These are phyloP conservation scores for Cicer judaicum DNA, from an alignment of 306 rosid species.

Conservation along the genomic window DNA sequence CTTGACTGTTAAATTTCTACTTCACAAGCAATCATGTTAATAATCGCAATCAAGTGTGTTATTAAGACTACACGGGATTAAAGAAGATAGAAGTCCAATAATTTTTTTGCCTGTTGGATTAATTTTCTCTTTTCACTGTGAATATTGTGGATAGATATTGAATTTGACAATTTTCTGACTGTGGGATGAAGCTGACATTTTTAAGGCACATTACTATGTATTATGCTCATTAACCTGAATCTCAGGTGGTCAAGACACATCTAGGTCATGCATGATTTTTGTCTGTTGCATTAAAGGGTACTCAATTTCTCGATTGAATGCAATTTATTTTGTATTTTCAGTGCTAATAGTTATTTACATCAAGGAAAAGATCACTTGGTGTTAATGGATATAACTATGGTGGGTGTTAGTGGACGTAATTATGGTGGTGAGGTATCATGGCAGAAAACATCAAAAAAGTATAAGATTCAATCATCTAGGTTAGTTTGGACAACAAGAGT, in stretches of 20 bases:
- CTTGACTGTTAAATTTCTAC: constrained; percentile 34
- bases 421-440: constrained; percentile 14
- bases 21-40: constrained; percentile 29
- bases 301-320: background rate
- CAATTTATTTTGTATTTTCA: constrained; percentile 16
- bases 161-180: constrained; percentile 12
- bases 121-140: background rate
- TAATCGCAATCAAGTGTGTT: constrained; percentile 18
- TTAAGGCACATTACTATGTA: background rate
- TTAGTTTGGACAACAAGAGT: constrained; percentile 4
- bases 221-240: constrained; percentile 11
- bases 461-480: constrained; percentile 23
- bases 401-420: constrained; percentile 14
- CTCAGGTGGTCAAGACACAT: constrained; percentile 1
- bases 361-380: constrained; percentile 27
- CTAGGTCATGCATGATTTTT: constrained; percentile 3
- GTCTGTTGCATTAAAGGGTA: constrained; percentile 1
- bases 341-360: background rate
- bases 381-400: constrained; percentile 9
- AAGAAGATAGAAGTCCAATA: constrained; percentile 25
- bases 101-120: constrained; percentile 16
- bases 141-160: constrained; percentile 12
- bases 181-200: constrained; percentile 2
- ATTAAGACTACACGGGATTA: constrained; percentile 5
- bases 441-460: background rate